Evolutionary conservation across 2,329 filamentous ascomycete genomes (phyloP), one percentile per base, ranked within the genome.

Genomic region (Botryotinia calthae): DNA sequence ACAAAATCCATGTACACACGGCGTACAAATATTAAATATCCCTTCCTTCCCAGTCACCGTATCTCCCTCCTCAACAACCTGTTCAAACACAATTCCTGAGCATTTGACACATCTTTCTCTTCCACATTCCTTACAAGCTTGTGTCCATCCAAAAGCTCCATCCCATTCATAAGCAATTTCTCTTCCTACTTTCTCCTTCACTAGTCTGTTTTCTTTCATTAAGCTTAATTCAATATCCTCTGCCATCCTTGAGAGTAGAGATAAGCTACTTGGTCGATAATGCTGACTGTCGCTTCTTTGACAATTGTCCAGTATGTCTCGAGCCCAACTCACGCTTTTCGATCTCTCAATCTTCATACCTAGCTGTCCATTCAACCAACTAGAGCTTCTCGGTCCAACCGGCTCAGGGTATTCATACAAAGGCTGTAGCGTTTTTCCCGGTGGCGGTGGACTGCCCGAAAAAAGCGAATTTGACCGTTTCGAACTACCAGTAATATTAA

Each of bases 151-250:
- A 58, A 65, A 71, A 25, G 70, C 70, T 6, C 70, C 70, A 65
- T 71, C 70, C 70, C 70, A 71, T 56, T 54, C 46, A 58, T 71
- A 71, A 2, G 61, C 70, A 37, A 66, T 54, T 14, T 71, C 70
- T 14, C 22, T 71, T n/a, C 37, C 70, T 10, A n/a, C 10, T 22
- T 34, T 28, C 42, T 59, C 40, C 12, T 4, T 16, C 7, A 9
- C 44, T 8, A 1, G 9, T 25, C 10, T 10, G 12, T 18, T 40
- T n/a, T 22, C 22, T 14, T 18, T 16, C 28, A 34, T 34, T 9
- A 18, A 22, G 10, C 66, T 18, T 8, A 22, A 18, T n/a, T 69
- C n/a, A 4, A n/a, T n/a, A 18, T 69, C 51, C 18, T 69, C 66
- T 28, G 59, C 46, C 7, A 61, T 71, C 70, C 70, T 66, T 28